Conservation (phyloP, 257 asterid species). For the Penstemon barbatus region DNA sequence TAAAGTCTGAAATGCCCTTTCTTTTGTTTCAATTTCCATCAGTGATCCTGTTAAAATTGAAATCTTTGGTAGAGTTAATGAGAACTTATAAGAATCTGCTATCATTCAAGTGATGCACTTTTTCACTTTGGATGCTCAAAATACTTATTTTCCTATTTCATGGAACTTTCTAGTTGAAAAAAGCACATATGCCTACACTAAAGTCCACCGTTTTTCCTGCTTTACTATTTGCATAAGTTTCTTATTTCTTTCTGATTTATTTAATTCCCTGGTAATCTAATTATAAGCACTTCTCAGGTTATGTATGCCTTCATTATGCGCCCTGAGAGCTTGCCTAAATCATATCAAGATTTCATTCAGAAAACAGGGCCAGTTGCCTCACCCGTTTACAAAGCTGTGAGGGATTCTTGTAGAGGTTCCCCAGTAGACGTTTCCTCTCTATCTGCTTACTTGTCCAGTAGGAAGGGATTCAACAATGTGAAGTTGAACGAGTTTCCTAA, state of each 20-base stretch:
- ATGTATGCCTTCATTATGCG: conserved; percentile 99
- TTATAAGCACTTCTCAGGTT: conserved; percentile 51
- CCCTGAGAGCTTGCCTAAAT: conserved; percentile 97
- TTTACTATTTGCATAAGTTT: background rate
- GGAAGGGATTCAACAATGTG: conserved; percentile 42
- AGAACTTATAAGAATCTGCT: conserved; percentile 20
- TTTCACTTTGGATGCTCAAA: background rate
- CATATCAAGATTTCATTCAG: conserved; percentile 96
- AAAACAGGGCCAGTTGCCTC: conserved; percentile 98
- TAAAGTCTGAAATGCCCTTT: conserved; percentile 6
- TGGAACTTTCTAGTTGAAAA: conserved; percentile 14
- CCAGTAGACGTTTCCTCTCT: conserved; percentile 72
- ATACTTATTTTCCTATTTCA: conserved; percentile 5
- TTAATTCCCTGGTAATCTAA: conserved; percentile 24
- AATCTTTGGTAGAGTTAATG: conserved; percentile 21
- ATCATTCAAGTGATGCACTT: background rate
- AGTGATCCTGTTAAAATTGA: conserved; percentile 4
- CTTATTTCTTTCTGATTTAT: background rate
- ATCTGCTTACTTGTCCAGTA: conserved; percentile 60
- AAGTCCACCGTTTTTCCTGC: conserved; percentile 4
- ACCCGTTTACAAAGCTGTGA: conserved; percentile 94
- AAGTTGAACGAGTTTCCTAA: conserved; percentile 76
- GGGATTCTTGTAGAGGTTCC: conserved; percentile 95
- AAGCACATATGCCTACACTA: conserved; percentile 7
- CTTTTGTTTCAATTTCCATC: conserved; percentile 13